Conservation (phyloP, 176 grass and related monocot genomes). For the Elymus sibiricus region DNA sequence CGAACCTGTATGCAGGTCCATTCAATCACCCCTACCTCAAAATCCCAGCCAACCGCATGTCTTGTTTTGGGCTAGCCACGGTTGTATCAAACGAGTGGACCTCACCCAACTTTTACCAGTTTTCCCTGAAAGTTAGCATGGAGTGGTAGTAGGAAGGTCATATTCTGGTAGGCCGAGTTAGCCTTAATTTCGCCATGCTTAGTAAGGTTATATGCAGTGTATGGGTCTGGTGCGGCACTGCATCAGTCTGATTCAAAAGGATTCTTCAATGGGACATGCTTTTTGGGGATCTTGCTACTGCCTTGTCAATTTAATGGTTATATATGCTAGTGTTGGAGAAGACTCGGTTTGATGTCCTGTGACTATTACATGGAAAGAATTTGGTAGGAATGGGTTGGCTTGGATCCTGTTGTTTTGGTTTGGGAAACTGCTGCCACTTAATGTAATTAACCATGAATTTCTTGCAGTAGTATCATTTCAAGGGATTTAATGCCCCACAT, state of each 20-base stretch:
- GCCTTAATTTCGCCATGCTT: background rate
- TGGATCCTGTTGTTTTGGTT: too few relatives aligned
- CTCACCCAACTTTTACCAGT: background rate
- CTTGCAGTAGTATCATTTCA: background rate
- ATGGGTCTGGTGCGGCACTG: background rate
- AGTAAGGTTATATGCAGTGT: background rate
- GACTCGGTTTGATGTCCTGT: background rate
- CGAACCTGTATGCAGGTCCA: slow-evolving; percentile 88
- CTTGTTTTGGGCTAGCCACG: background rate
- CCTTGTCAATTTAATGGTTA: too few relatives aligned
- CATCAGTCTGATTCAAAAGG: background rate
- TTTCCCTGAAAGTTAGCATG: slow-evolving; percentile 3
- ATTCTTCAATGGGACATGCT: background rate
- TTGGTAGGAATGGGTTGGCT: too few relatives aligned
- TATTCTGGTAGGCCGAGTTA: background rate
- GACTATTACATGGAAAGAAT: too few relatives aligned
- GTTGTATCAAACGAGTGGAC: background rate
- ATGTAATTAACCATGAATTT: background rate
- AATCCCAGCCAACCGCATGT: background rate
- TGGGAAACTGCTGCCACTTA: background rate
- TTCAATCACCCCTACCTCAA: background rate
- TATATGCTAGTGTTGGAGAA: too few relatives aligned
- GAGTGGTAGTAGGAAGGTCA: background rate
- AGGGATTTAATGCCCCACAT: background rate
- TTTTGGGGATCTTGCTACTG: too few relatives aligned